A percentile compares a stretch with the other conserved stretches of the same genome.
Conservation (phyloP, 768 basidiomycete species). For the Lactarius quietus region DNA sequence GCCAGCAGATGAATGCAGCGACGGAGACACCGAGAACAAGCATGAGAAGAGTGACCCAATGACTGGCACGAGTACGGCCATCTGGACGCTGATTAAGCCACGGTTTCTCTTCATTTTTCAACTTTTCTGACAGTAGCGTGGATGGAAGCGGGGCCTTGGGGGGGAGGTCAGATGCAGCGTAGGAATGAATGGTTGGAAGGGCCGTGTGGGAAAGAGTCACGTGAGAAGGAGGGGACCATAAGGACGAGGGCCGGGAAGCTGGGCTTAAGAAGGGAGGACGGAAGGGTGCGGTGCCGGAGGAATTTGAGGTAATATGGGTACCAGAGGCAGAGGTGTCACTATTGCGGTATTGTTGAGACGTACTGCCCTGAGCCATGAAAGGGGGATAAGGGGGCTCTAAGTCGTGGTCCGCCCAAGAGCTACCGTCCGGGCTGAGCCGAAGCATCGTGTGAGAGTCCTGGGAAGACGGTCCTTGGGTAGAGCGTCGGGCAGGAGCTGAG, state of each 20-base stretch:
- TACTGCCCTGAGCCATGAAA: slow-evolving; percentile 22
- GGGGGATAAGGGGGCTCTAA: slow-evolving; percentile 21
- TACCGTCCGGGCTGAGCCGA: slow-evolving; percentile 29
- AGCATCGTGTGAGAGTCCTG: slow-evolving; percentile 28
- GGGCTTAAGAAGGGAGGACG: slow-evolving; percentile 69
- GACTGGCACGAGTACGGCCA: slow-evolving; percentile 41
- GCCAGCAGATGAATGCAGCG: slow-evolving; percentile 45
- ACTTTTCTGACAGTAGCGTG: slow-evolving; percentile 50
- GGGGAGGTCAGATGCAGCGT: slow-evolving; percentile 20
- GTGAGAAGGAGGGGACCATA: slow-evolving; percentile 60
- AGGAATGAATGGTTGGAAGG: slow-evolving; percentile 15
- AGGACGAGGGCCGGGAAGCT: slow-evolving; percentile 58
- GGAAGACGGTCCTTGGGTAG: slow-evolving; percentile 28
- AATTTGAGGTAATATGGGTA: neutral
- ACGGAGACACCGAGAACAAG: slow-evolving; percentile 42
- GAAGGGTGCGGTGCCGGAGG: slow-evolving; percentile 35
- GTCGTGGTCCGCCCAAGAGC: slow-evolving; percentile 18
- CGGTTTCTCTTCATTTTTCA: slow-evolving; percentile 48
- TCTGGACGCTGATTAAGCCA: slow-evolving; percentile 43
- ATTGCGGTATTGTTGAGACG: slow-evolving; percentile 8
- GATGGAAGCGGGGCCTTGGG: slow-evolving; percentile 35
- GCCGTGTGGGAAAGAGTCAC: slow-evolving; percentile 30
- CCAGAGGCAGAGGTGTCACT: neutral
- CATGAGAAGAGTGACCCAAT: slow-evolving; percentile 46
- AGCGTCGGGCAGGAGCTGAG: slow-evolving; percentile 25